Conservation (phyloP, 176 grass and related monocot genomes). For the Cocos nucifera region DNA sequence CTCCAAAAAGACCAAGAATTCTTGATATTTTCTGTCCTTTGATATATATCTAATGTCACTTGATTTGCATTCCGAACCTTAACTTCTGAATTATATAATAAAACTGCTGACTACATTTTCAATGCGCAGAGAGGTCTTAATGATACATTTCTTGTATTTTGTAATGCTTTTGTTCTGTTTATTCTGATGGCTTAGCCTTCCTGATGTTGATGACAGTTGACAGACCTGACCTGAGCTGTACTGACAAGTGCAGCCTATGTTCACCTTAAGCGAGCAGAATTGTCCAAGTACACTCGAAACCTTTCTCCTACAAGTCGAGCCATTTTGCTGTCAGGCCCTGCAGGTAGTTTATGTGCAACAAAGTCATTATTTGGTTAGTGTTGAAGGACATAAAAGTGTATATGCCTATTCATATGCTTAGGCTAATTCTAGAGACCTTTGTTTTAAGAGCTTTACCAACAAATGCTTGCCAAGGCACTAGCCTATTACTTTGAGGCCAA, state of each 20-base stretch:
- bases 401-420: too few relatives aligned
- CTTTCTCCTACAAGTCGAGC: too few relatives aligned
- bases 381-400: too few relatives aligned
- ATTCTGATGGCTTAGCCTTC: neutral
- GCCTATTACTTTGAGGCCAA: conserved; percentile 60
- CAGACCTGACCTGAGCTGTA: conserved; percentile 49
- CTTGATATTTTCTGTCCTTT: too few relatives aligned
- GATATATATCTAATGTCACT: too few relatives aligned
- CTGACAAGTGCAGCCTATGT: conserved; percentile 85
- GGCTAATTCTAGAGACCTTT: neutral
- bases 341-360: too few relatives aligned
- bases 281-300: conserved; percentile 74
- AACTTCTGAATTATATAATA: too few relatives aligned
- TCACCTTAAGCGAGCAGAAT: conserved; percentile 59
- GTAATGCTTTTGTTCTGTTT: neutral
- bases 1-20: too few relatives aligned
- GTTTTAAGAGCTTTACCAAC: conserved; percentile 71
- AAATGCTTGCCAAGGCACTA: conserved; percentile 65
- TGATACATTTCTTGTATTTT: neutral
- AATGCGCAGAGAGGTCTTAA: neutral
- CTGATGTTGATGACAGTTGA: conserved; percentile 30
- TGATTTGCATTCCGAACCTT: too few relatives aligned
- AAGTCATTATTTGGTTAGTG: too few relatives aligned
- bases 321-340: too few relatives aligned
- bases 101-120: too few relatives aligned